These are phyloP conservation scores for Talaromyces liani DNA, from an alignment of 495 filamentous ascomycete genomes.

Conservation along the genomic window DNA sequence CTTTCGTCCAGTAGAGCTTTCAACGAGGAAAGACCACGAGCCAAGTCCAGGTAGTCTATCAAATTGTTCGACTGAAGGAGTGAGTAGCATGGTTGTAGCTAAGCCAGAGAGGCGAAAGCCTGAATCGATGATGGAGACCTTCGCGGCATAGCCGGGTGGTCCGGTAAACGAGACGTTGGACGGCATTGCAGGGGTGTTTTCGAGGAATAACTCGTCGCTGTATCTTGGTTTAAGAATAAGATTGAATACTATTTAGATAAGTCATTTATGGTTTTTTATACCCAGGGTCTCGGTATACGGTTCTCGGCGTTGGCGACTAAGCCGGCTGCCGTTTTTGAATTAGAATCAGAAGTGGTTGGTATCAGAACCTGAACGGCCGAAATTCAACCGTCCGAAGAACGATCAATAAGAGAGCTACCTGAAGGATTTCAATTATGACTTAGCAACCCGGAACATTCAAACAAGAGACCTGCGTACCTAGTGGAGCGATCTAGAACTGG, in stretches of 20 bases:
- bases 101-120: slow-evolving; percentile 29
- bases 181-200: neutral
- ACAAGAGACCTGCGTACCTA: neutral
- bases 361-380: too few species aligned
- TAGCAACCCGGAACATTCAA: too few species aligned
- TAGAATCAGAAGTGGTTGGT: neutral
- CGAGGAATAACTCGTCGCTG: neutral
- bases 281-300: neutral
- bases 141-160: neutral
- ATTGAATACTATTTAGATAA: neutral
- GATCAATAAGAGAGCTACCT: too few species aligned
- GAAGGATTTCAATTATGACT: too few species aligned
- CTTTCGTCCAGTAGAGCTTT: slow-evolving; percentile 36
- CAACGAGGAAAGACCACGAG: slow-evolving; percentile 47
- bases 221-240: neutral
- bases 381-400: too few species aligned
- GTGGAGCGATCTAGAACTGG: neutral
- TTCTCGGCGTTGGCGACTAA: neutral
- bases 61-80: slow-evolving; percentile 35
- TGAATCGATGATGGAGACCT: slow-evolving; percentile 50
- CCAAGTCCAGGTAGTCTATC: slow-evolving; percentile 29
- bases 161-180: neutral
- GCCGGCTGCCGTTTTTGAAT: neutral
- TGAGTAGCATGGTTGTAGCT: slow-evolving; percentile 23
- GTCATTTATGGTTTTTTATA: neutral